Evolutionary conservation across 306 rosid genomes (phyloP).

Genomic region (Sesbania bispinosa): DNA sequence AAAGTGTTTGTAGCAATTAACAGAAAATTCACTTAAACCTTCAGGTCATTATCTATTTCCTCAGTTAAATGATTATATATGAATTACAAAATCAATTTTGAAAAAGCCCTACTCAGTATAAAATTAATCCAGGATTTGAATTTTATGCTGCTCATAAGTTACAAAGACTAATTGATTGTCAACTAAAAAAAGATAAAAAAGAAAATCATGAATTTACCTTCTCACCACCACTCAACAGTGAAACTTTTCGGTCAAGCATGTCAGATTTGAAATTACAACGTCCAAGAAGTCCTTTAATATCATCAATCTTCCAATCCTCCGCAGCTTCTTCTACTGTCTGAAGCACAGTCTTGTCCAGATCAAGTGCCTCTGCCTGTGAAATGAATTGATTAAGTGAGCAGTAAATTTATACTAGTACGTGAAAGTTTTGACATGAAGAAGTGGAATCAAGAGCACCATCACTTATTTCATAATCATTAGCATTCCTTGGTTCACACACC

Average conservation of each 20-base stretch:
- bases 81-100: no score
- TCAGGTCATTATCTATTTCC: no score
- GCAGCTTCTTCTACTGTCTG: conserved; percentile 86
- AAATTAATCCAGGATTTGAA: no score
- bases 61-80: no score
- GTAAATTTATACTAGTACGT: background rate
- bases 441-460: background rate
- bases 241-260: conserved; percentile 88
- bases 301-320: conserved; percentile 85
- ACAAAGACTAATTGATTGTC: background rate
- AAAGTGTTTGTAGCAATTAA: no score
- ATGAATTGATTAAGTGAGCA: no score
- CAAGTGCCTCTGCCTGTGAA: conserved; percentile 88
- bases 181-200: background rate
- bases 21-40: no score
- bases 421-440: background rate
- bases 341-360: conserved; percentile 79
- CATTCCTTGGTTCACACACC: conserved; percentile 37
- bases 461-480: background rate
- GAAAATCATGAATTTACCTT: conserved; percentile 57
- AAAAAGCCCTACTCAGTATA: no score
- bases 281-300: conserved; percentile 92
- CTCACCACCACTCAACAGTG: conserved; percentile 91
- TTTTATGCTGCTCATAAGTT: no score
- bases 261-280: conserved; percentile 90